A percentile compares a stretch with the other conserved stretches of the same genome.
phyloP scores from a whole-genome alignment of 2,329 filamentous ascomycete species.

The Arthrobotrys sinensis region DNA sequence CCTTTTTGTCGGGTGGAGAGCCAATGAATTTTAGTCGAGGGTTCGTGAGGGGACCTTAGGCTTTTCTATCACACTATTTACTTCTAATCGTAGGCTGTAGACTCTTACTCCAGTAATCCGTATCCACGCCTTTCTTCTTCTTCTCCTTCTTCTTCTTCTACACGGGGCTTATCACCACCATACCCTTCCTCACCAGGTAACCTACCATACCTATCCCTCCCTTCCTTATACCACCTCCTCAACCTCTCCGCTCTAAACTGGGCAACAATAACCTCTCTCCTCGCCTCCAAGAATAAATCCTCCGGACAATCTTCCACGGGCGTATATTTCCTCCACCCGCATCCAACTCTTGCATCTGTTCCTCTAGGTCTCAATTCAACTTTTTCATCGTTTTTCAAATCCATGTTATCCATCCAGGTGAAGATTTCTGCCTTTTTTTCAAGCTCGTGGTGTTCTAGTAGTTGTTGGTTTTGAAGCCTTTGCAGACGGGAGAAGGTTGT shows the following conservation, averaged over 20 bases:
- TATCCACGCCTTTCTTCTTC: neutral
- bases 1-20: no score
- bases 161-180: neutral
- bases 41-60: no score
- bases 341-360: neutral
- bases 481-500: neutral
- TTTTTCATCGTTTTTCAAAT: neutral
- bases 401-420: conserved; percentile 8
- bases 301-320: conserved; percentile 16
- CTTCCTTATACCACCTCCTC: conserved; percentile 2
- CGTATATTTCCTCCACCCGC: neutral
- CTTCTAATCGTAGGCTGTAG: no score
- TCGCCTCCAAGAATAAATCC: neutral
- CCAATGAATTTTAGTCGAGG: no score
- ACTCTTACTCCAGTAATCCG: neutral
- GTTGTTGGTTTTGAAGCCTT: neutral
- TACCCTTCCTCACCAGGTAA: neutral
- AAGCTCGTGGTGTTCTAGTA: neutral
- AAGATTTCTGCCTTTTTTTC: neutral
- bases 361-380: neutral
- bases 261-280: neutral
- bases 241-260: conserved; percentile 13
- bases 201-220: conserved; percentile 3
- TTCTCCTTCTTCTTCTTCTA: neutral
- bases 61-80: no score